A percentile compares a stretch with the other conserved stretches of the same genome.
Conservation (phyloP, 108 stramenopile species). For the Fragilaria radians region DNA sequence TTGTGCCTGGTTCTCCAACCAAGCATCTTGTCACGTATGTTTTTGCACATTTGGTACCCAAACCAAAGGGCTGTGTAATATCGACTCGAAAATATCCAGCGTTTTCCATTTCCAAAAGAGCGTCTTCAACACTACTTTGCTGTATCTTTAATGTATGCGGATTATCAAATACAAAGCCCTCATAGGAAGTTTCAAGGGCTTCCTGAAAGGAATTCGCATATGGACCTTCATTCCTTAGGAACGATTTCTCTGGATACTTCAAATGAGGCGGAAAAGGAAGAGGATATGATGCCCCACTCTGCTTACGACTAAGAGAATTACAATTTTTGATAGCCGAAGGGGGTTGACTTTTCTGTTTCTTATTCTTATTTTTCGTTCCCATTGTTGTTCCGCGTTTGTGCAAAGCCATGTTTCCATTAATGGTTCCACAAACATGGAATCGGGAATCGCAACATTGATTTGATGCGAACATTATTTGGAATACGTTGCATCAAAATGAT, state of each 20-base stretch:
- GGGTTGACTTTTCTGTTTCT: neutral
- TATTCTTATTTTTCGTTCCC: neutral
- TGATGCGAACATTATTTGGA: too few relatives aligned
- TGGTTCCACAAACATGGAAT: too few relatives aligned
- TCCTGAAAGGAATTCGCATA: slow-evolving; percentile 28
- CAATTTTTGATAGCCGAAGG: neutral
- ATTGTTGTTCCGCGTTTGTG: too few relatives aligned
- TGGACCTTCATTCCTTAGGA: slow-evolving; percentile 13
- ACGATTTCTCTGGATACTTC: neutral
- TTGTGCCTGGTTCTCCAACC: slow-evolving; percentile 63
- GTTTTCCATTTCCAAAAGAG: slow-evolving; percentile 26
- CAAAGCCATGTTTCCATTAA: too few relatives aligned
- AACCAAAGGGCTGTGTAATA: slow-evolving; percentile 54
- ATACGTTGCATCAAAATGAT: too few relatives aligned
- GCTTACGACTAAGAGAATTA: neutral
- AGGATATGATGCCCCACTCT: slow-evolving; percentile 2
- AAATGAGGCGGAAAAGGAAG: slow-evolving; percentile 6
- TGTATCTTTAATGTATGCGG: neutral
- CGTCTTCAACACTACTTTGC: slow-evolving; percentile 7
- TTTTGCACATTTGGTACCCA: slow-evolving; percentile 56
- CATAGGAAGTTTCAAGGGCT: slow-evolving; percentile 37
- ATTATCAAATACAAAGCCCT: slow-evolving; percentile 30
- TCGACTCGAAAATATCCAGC: slow-evolving; percentile 29
- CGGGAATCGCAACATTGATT: too few relatives aligned
- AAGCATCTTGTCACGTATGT: slow-evolving; percentile 73